phyloP scores from a whole-genome alignment of 1,284 basidiomycete species.

The Coriolopsis trogii region DNA sequence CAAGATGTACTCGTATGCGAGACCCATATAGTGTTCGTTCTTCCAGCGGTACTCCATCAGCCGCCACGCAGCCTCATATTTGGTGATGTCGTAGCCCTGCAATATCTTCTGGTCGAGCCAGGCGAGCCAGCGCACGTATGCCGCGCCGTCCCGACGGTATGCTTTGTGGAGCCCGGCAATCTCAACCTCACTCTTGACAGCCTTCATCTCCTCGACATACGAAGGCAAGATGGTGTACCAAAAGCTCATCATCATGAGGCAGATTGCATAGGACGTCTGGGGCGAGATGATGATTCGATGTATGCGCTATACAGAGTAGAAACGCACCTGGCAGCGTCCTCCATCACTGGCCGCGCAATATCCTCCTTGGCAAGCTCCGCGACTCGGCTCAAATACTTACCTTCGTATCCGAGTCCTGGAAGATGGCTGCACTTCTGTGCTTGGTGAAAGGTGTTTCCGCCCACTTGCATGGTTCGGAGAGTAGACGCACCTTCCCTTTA shows the following conservation, averaged over 20 bases:
- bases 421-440: too few relatives aligned
- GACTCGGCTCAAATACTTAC: too few relatives aligned
- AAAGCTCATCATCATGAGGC: constrained; percentile 77
- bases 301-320: too few relatives aligned
- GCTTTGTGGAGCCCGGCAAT: constrained; percentile 82
- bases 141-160: constrained; percentile 89
- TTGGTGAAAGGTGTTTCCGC: too few relatives aligned
- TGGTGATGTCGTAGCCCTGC: constrained; percentile 81
- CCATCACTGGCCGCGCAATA: too few relatives aligned
- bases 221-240: constrained; percentile 72
- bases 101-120: constrained; percentile 88
- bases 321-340: too few relatives aligned
- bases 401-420: too few relatives aligned
- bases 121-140: constrained; percentile 78
- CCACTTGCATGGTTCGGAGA: too few relatives aligned
- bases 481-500: too few relatives aligned
- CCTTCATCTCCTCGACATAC: constrained; percentile 79
- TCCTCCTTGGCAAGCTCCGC: too few relatives aligned
- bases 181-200: constrained; percentile 88
- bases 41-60: constrained; percentile 80
- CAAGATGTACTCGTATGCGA: constrained; percentile 94
- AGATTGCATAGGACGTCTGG: constrained; percentile 77
- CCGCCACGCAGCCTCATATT: constrained; percentile 89
- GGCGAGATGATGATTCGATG: constrained; percentile 73
- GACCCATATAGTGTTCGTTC: constrained; percentile 81